phyloP scores from a whole-genome alignment of 2,329 filamentous ascomycete genomes.

The Ceratocystis ficicola region DNA sequence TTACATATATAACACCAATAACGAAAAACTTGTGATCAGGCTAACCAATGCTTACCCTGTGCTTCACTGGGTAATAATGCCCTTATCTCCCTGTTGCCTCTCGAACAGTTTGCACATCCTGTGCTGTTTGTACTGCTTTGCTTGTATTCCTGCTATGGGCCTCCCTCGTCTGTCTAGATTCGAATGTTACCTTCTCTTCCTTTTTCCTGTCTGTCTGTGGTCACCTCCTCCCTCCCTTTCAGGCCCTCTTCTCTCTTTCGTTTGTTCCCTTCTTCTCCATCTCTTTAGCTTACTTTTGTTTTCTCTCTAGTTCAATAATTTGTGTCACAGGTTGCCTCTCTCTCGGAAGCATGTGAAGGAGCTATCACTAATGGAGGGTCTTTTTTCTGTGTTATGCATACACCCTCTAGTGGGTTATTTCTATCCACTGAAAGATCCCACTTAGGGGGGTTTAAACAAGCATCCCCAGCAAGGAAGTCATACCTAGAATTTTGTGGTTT shows the following conservation, averaged over 20 bases:
- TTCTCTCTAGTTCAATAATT: not conserved
- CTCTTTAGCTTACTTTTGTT: too few relatives aligned
- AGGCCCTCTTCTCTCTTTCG: not conserved
- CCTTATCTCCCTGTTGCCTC: not conserved
- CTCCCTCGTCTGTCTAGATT: not conserved
- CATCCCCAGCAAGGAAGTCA: not conserved
- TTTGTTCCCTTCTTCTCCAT: not conserved
- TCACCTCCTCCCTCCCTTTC: not conserved
- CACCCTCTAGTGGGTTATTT: not conserved
- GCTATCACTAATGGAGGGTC: not conserved
- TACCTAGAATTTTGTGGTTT: too few relatives aligned
- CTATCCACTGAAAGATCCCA: not conserved
- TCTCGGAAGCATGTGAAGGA: not conserved
- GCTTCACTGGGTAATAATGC: too few relatives aligned
- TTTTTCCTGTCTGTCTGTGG: not conserved
- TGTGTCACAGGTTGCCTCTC: not conserved
- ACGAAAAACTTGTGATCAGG: too few relatives aligned
- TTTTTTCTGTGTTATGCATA: not conserved
- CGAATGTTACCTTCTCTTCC: not conserved
- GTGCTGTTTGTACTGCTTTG: not conserved
- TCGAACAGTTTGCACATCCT: not conserved
- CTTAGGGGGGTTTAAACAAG: not conserved
- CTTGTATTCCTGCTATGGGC: not conserved
- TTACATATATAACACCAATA: too few relatives aligned
- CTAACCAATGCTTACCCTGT: too few relatives aligned